These are phyloP conservation scores for Clavaria fumosa DNA, from an alignment of 768 basidiomycete genomes.

Conservation along the genomic window DNA sequence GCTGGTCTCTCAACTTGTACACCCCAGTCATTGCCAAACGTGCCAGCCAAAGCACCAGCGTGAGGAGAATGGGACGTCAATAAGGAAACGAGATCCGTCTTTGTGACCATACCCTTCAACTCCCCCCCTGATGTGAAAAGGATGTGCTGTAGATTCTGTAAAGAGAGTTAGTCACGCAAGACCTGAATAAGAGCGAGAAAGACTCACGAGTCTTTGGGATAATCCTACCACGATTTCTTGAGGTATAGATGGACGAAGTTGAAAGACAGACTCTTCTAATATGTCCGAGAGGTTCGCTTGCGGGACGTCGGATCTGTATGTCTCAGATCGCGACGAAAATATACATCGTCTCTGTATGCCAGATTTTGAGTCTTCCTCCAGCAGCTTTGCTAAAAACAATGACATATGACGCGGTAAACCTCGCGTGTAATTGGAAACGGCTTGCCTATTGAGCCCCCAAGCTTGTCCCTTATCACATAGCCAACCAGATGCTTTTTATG, in stretches of 20 bases:
- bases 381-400: constrained; percentile 18
- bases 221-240: constrained; percentile 56
- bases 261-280: constrained; percentile 37
- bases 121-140: constrained; percentile 46
- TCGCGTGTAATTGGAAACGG: not conserved
- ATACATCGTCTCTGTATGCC: constrained; percentile 24
- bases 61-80: constrained; percentile 44
- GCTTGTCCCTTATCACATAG: constrained; percentile 41
- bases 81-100: constrained; percentile 46
- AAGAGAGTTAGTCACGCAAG: not conserved
- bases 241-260: constrained; percentile 53
- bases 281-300: constrained; percentile 24
- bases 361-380: constrained; percentile 17
- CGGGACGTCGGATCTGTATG: constrained; percentile 14
- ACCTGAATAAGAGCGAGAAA: not conserved
- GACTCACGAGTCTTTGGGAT: constrained; percentile 54
- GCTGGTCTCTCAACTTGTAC: too few relatives aligned
- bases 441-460: constrained; percentile 26
- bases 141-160: constrained; percentile 51
- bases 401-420: not conserved
- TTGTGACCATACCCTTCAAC: constrained; percentile 52
- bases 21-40: not conserved
- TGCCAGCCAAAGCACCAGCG: constrained; percentile 20
- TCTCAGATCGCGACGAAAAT: constrained; percentile 22
- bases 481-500: constrained; percentile 37